Conservation (phyloP, 768 basidiomycete genomes). For the Rhodotorula paludigena region DNA sequence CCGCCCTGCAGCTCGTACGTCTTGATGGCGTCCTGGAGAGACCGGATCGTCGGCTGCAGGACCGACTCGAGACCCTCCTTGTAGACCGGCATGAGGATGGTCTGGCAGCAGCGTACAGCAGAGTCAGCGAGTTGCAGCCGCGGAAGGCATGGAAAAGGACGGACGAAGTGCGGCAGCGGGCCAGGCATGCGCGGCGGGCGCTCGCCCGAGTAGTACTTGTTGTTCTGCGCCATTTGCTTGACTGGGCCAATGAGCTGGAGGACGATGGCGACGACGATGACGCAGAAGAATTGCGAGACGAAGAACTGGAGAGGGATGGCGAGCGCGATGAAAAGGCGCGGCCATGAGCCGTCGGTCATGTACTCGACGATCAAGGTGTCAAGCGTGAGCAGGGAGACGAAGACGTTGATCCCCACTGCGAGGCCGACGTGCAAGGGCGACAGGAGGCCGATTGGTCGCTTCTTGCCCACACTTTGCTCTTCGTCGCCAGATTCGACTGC, state of each 20-base stretch:
- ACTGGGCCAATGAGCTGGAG: constrained; percentile 25
- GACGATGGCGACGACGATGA: constrained; percentile 20
- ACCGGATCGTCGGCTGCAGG: constrained; percentile 41
- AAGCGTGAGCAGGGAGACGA: constrained; percentile 14
- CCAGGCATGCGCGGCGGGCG: constrained; percentile 17
- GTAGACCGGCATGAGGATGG: constrained; percentile 28
- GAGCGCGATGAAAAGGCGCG: constrained; percentile 22
- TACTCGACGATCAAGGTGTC: constrained; percentile 12
- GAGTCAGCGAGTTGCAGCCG: neutral
- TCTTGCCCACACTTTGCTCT: neutral
- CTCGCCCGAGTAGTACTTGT: constrained; percentile 18
- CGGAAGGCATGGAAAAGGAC: neutral
- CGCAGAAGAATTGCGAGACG: constrained; percentile 30
- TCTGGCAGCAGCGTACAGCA: too few relatives aligned
- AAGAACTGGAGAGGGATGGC: constrained; percentile 28
- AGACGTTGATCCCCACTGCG: constrained; percentile 26
- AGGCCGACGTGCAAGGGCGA: constrained; percentile 28
- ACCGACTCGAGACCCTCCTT: constrained; percentile 43
- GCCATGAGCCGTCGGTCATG: constrained; percentile 20
- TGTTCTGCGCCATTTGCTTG: constrained; percentile 24
- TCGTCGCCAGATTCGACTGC: neutral
- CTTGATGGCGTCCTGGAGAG: constrained; percentile 30
- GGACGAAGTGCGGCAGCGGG: constrained; percentile 12
- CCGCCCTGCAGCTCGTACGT: constrained; percentile 82
- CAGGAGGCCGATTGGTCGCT: constrained; percentile 10